These are phyloP conservation scores for Abrus pulchellus DNA, from an alignment of 306 rosid genomes.

Conservation along the genomic window DNA sequence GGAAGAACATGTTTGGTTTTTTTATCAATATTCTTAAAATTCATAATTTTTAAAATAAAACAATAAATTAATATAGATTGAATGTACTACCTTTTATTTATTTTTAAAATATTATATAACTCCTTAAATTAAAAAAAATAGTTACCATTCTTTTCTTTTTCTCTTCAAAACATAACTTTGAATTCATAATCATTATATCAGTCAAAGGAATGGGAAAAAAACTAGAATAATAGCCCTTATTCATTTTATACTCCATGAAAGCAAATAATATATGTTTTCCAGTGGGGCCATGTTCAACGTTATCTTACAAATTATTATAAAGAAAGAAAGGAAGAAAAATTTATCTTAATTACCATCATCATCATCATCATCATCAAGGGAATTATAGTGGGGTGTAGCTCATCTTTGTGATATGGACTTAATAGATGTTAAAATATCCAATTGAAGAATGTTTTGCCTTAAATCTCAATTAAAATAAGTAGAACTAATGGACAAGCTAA, in stretches of 20 bases:
- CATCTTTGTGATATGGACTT: background rate
- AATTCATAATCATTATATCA: slow-evolving; percentile 42
- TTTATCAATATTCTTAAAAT: no score
- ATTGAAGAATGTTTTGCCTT: slow-evolving; percentile 32
- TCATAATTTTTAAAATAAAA: no score
- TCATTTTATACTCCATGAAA: background rate
- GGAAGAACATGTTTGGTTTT: no score
- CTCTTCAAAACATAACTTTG: no score
- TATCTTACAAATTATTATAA: background rate
- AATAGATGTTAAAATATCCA: slow-evolving; percentile 20
- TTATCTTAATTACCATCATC: background rate
- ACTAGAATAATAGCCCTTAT: slow-evolving; percentile 31
- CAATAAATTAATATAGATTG: no score
- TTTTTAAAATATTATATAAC: no score
- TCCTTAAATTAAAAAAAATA: no score
- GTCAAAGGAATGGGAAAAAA: slow-evolving; percentile 5
- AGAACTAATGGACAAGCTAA: background rate
- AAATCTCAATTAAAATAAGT: slow-evolving; percentile 16
- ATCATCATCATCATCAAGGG: slow-evolving; percentile 11
- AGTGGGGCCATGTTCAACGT: slow-evolving; percentile 34
- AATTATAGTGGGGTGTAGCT: slow-evolving; percentile 28
- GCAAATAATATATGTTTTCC: background rate
- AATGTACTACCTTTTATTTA: no score
- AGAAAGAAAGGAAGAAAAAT: background rate
- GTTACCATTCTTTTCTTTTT: no score